phyloP scores from a whole-genome alignment of 768 basidiomycete genomes.

The Xerocomellus intermedius region DNA sequence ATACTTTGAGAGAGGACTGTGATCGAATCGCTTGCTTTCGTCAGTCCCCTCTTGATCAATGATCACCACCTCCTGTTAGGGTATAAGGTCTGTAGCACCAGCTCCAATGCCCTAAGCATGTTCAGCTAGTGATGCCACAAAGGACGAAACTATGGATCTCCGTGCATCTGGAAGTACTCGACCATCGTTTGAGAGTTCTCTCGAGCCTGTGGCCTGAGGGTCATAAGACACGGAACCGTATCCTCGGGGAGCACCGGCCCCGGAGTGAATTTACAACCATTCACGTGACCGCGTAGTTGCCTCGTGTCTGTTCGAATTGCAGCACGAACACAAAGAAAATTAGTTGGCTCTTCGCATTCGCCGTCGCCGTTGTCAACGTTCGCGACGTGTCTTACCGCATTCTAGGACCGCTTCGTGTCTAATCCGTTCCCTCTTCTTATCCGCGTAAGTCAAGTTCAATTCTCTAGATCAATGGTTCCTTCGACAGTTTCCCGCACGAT shows the following conservation, averaged over 20 bases:
- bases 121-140: no score
- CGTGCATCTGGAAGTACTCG: no score
- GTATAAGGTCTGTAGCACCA: no score
- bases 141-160: no score
- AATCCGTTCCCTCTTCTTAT: background rate
- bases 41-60: no score
- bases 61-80: no score
- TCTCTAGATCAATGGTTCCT: constrained; percentile 20
- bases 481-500: constrained; percentile 20
- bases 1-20: no score
- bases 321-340: constrained; percentile 27
- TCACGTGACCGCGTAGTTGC: constrained; percentile 36
- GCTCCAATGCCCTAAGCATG: no score
- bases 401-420: background rate
- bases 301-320: constrained; percentile 35
- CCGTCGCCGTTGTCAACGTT: constrained; percentile 17
- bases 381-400: constrained; percentile 13
- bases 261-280: constrained; percentile 19
- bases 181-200: background rate
- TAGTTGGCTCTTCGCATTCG: constrained; percentile 11
- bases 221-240: no score
- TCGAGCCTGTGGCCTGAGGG: no score
- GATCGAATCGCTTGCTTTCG: no score
- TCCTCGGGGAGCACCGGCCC: background rate
- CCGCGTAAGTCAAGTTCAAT: constrained; percentile 12